phyloP scores from a whole-genome alignment of 2,329 filamentous ascomycete genomes.

The Aspergillus carbonarius region DNA sequence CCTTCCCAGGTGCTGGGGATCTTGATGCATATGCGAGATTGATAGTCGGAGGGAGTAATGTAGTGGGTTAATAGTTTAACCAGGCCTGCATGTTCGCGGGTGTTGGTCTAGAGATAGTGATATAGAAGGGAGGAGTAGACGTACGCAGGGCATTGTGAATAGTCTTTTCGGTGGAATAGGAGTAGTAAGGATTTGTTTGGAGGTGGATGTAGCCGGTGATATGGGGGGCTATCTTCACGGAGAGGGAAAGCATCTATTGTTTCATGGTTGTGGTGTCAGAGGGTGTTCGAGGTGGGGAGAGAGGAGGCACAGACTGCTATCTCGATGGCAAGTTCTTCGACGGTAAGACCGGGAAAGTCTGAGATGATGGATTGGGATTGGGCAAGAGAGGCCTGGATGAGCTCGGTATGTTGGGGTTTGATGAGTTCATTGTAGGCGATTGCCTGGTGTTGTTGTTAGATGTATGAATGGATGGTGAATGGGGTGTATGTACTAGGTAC shows the following conservation, averaged over 20 bases:
- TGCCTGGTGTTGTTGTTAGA: conserved; percentile 32
- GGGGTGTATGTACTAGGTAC: conserved; percentile 28
- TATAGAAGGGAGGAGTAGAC: conserved; percentile 9
- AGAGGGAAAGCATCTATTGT: conserved; percentile 56
- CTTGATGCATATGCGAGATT: conserved; percentile 60
- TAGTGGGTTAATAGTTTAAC: conserved; percentile 49
- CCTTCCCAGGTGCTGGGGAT: conserved; percentile 65
- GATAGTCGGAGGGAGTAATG: conserved; percentile 47
- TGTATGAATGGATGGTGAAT: neutral
- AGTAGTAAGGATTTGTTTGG: conserved; percentile 60
- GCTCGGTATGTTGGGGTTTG: conserved; percentile 38
- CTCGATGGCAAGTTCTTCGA: conserved; percentile 56
- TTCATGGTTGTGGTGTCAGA: neutral
- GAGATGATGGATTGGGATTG: conserved; percentile 39
- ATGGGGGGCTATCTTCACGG: conserved; percentile 51
- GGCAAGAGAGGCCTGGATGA: conserved; percentile 21
- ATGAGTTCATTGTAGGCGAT: conserved; percentile 52
- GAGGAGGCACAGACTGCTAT: conserved; percentile 46
- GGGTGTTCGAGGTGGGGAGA: neutral
- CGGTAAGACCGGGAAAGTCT: conserved; percentile 36
- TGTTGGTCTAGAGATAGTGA: neutral
- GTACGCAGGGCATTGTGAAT: conserved; percentile 54
- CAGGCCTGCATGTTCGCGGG: conserved; percentile 45
- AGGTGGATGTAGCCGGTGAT: conserved; percentile 57
- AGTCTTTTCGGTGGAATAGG: conserved; percentile 52